Conservation (phyloP, 106 monocot species). For the Dendrobium chrysotoxum region DNA sequence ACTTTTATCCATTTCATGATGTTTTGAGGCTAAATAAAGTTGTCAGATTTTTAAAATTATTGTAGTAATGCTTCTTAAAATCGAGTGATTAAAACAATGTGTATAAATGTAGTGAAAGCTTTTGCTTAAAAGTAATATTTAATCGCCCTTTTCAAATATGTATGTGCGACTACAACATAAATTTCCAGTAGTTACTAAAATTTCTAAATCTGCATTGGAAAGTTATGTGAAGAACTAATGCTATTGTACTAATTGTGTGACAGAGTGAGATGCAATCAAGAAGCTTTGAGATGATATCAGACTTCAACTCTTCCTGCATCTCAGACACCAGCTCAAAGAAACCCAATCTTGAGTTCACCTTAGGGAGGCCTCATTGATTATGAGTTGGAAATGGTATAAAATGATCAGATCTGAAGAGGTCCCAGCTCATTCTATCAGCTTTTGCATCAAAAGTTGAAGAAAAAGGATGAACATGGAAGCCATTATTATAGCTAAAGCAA, state of each 20-base stretch:
- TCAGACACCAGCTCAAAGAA: conserved; percentile 34
- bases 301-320: conserved; percentile 41
- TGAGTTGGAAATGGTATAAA: neutral
- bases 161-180: neutral
- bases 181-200: neutral
- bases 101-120: too few species aligned
- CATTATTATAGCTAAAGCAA: neutral
- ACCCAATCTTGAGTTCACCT: conserved; percentile 82
- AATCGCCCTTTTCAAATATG: too few species aligned
- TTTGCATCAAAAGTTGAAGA: neutral
- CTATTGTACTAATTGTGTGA: neutral
- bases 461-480: conserved; percentile 3
- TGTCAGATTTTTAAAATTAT: too few species aligned
- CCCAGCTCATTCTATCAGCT: neutral
- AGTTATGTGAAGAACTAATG: neutral
- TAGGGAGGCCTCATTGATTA: conserved; percentile 48
- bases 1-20: neutral
- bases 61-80: too few species aligned
- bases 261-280: conserved; percentile 30
- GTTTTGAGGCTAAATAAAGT: neutral
- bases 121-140: too few species aligned
- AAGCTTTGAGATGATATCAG: conserved; percentile 32
- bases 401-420: neutral
- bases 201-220: neutral
- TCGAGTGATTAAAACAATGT: too few species aligned